Percentiles rank a stretch among this genome's conserved stretches.
These are phyloP conservation scores for Hymenoscyphus albidus DNA, from an alignment of 2,329 filamentous ascomycete species.

Conservation along the genomic window DNA sequence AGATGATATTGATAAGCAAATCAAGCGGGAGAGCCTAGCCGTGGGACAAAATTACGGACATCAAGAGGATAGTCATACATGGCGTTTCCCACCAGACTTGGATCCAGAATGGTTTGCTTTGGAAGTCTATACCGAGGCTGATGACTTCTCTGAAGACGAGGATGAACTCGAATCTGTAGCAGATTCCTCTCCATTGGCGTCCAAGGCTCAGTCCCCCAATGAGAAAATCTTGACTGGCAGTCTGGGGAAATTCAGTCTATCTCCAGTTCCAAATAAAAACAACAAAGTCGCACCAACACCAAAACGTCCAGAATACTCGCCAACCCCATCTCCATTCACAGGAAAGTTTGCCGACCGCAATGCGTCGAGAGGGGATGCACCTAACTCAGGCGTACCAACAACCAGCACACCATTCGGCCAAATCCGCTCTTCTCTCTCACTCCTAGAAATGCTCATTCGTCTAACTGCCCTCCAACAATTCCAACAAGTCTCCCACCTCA, in stretches of 20 bases:
- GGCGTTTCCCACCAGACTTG: conserved; percentile 60
- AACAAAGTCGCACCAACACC: conserved; percentile 9
- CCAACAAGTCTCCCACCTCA: conserved; percentile 66
- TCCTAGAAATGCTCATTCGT: conserved; percentile 69
- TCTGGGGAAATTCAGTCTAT: conserved; percentile 24
- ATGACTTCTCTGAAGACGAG: conserved; percentile 48
- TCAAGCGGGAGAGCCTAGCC: conserved; percentile 32
- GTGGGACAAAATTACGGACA: conserved; percentile 11
- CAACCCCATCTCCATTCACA: neutral
- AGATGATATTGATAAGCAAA: conserved; percentile 33
- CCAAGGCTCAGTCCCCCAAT: conserved; percentile 11
- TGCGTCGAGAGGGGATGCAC: neutral
- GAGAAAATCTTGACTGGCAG: conserved; percentile 16
- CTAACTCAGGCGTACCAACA: neutral
- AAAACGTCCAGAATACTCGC: neutral
- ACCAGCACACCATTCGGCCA: conserved; percentile 40
- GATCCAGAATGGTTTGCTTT: conserved; percentile 74
- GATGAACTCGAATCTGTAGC: conserved; percentile 34
- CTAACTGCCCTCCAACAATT: conserved; percentile 71
- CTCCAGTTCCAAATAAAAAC: neutral
- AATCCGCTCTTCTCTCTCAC: conserved; percentile 64
- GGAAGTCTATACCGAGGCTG: conserved; percentile 63
- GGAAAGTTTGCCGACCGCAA: neutral
- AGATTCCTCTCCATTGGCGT: conserved; percentile 25
- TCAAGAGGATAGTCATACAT: conserved; percentile 16